Evolutionary conservation across 441 rosid species (phyloP), one percentile per base, ranked within the genome.

Genomic region (Croton laevigatus): DNA sequence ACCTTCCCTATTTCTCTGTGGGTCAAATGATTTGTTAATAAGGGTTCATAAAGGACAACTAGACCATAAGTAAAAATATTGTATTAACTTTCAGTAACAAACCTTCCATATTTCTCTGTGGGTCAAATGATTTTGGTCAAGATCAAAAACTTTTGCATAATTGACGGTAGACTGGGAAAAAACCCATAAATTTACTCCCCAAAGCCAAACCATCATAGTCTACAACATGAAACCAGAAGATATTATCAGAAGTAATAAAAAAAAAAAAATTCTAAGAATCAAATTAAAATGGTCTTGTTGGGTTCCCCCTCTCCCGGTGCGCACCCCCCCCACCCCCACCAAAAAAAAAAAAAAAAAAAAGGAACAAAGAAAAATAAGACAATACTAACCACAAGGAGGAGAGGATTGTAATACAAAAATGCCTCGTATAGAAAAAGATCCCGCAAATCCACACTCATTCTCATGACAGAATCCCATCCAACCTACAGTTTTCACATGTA

Each of bases 91-190:
- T 37, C 5, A 58, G 68, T 46, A 64, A 74, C 34, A 68, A 68
- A 96, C 98, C 99, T 89, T 93, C 97, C 99, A 96, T 78, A 89
- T 91, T 83, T 93, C 97, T 81, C 79, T 81, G 73, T 96, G 87
- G 14, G 90, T 87, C 59, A 93, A 97, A 87, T 91, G 96, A 79
- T 85, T 87, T 74, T 91, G 93, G 81, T 95, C 91, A 61, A 91
- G 87, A 77, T 85, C 82, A 65, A 96, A 96, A 63, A 91, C 81
- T 66, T 84, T 85, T 59, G 88, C 88, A 76, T 91, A 96, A 75
- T 82, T 89, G 62, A 96, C 83, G 68, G 84, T 93, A 37, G 96
- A 83, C 82, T 88, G 93, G 17, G 93, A 66, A 75, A 96, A 96
- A 55, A 90, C 91, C 97, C 94, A 96, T 73, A 91, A 74, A 71